phyloP scores from a whole-genome alignment of 768 basidiomycete genomes.

The Trichaptum fuscoviolaceum region DNA sequence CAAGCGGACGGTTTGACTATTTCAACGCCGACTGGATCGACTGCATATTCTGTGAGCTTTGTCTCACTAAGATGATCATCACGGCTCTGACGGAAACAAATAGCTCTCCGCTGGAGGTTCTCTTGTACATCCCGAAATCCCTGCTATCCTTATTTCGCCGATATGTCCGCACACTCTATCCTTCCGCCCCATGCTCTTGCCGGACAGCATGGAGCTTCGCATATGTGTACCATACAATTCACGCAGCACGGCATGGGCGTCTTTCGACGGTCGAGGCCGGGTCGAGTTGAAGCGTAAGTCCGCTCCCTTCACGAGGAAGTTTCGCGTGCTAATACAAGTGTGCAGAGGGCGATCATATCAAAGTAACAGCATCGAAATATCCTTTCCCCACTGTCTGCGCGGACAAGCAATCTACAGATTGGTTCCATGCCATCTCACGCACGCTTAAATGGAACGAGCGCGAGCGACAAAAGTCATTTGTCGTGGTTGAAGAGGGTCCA shows the following conservation, averaged over 20 bases:
- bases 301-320: slow-evolving; percentile 9
- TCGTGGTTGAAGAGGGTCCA: slow-evolving; percentile 90
- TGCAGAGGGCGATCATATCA: slow-evolving; percentile 98
- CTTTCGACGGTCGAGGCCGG: slow-evolving; percentile 94
- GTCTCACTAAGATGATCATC: background rate
- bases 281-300: slow-evolving; percentile 90
- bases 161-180: slow-evolving; percentile 98
- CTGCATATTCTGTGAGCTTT: slow-evolving; percentile 85
- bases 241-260: slow-evolving; percentile 97
- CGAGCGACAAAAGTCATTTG: slow-evolving; percentile 97
- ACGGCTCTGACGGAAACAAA: slow-evolving; percentile 12
- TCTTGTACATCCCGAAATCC: slow-evolving; percentile 96
- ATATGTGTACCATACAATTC: slow-evolving; percentile 99
- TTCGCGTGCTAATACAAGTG: slow-evolving; percentile 7
- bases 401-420: slow-evolving; percentile 95
- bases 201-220: slow-evolving; percentile 96
- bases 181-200: slow-evolving; percentile 97
- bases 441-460: slow-evolving; percentile 99
- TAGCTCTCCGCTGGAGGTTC: slow-evolving; percentile 95
- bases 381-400: slow-evolving; percentile 99
- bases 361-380: slow-evolving; percentile 93
- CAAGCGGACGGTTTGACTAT: slow-evolving; percentile 96
- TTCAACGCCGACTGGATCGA: slow-evolving; percentile 95
- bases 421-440: slow-evolving; percentile 96
- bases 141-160: slow-evolving; percentile 92